Conservation (phyloP, 345 rosid species). For the Anastatica hierochuntica region DNA sequence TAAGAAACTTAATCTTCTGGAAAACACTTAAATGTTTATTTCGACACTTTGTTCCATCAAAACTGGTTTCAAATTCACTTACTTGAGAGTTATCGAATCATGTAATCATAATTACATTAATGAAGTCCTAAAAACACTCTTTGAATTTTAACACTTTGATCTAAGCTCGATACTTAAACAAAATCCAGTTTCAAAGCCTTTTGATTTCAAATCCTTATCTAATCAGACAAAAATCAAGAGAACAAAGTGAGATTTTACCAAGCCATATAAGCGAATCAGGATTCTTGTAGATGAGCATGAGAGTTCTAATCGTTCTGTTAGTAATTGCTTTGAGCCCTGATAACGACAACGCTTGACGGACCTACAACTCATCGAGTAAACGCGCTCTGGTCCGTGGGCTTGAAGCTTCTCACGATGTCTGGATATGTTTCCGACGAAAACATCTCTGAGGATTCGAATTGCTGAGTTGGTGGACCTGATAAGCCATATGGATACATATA, state of each 20-base stretch:
- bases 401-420: no score
- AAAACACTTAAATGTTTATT: no score
- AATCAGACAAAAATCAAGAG: not conserved
- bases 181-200: no score
- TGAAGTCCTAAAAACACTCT: no score
- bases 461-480: constrained; percentile 14
- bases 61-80: no score
- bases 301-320: constrained; percentile 40
- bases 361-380: constrained; percentile 51
- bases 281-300: constrained; percentile 49
- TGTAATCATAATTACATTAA: no score
- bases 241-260: constrained; percentile 28
- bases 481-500: constrained; percentile 4
- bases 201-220: not conserved
- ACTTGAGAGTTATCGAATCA: no score
- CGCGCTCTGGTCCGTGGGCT: constrained; percentile 58
- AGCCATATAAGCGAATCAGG: constrained; percentile 37
- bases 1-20: no score
- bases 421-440: constrained; percentile 48
- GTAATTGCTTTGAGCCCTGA: constrained; percentile 40
- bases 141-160: no score
- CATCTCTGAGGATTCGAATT: constrained; percentile 18
- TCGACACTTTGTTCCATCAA: no score
- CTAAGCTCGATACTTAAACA: no score
- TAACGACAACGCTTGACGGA: constrained; percentile 43